Conservation (phyloP, 768 basidiomycete genomes). For the Fistulinella prunicolor region DNA sequence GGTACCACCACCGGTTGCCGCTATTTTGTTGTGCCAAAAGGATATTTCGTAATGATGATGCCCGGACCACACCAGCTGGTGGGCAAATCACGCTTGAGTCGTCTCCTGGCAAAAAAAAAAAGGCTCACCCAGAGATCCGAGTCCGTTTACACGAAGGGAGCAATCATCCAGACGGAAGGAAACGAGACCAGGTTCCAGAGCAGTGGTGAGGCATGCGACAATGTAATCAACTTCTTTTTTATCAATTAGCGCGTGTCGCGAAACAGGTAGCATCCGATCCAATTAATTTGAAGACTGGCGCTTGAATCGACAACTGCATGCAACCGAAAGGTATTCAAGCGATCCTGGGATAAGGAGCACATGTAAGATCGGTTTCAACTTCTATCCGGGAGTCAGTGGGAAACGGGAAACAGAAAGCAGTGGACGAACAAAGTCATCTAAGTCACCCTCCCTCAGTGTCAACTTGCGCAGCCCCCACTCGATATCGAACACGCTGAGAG, state of each 20-base stretch:
- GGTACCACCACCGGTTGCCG: slow-evolving; percentile 79
- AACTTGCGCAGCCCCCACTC: slow-evolving; percentile 92
- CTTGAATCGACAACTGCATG: slow-evolving; percentile 83
- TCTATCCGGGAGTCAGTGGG: slow-evolving; percentile 38
- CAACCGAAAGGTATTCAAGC: slow-evolving; percentile 81
- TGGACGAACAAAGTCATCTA: slow-evolving; percentile 73
- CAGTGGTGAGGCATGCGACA: slow-evolving; percentile 56
- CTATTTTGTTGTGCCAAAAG: slow-evolving; percentile 84
- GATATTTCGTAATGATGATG: slow-evolving; percentile 82
- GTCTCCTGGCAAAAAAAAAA: neutral
- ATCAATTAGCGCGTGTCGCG: slow-evolving; percentile 39
- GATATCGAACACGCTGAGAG: slow-evolving; percentile 84
- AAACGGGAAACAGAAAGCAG: neutral
- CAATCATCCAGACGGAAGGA: slow-evolving; percentile 91
- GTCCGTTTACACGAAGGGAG: slow-evolving; percentile 60
- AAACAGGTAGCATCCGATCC: slow-evolving; percentile 66
- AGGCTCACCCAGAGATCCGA: slow-evolving; percentile 77
- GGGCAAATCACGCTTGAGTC: neutral
- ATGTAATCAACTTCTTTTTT: slow-evolving; percentile 83
- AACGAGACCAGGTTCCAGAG: slow-evolving; percentile 47
- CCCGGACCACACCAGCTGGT: slow-evolving; percentile 82
- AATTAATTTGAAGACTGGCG: slow-evolving; percentile 71
- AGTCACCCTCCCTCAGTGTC: slow-evolving; percentile 79
- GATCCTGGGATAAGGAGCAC: slow-evolving; percentile 81
- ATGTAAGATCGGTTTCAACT: slow-evolving; percentile 86